A percentile compares a stretch with the other conserved stretches of the same genome.
Conservation (phyloP, 2,329 filamentous ascomycete species). For the Akanthomyces muscarius region DNA sequence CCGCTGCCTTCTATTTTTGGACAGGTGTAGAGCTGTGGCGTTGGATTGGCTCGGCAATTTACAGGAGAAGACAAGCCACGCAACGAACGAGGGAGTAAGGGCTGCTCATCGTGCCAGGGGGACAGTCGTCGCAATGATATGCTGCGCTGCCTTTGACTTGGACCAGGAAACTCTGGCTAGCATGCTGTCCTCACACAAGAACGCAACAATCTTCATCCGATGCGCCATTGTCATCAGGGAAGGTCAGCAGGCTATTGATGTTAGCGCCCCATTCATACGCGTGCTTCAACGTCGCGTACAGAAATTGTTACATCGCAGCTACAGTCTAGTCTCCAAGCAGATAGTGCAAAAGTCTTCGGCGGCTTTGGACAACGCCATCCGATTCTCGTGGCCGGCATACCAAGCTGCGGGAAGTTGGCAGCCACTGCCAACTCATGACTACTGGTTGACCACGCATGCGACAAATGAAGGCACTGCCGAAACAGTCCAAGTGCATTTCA, state of each 20-base stretch:
- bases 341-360: neutral
- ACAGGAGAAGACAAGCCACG: neutral
- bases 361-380: neutral
- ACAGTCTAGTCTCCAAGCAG: neutral
- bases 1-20: neutral
- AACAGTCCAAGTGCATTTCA: slow-evolving; percentile 40
- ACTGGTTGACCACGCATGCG: neutral
- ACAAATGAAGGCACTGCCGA: neutral
- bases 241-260: neutral
- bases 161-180: neutral
- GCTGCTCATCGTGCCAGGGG: neutral
- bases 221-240: neutral
- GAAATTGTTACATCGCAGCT: neutral
- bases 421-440: neutral
- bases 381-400: neutral
- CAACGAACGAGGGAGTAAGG: neutral
- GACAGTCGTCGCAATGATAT: neutral
- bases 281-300: neutral
- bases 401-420: neutral
- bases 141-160: slow-evolving; percentile 1
- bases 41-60: neutral
- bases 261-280: neutral
- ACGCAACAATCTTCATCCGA: neutral
- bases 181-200: neutral
- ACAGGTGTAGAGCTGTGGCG: neutral